Percentiles rank a stretch among this genome's conserved stretches.
These are phyloP conservation scores for Hypoxylon perforatum DNA, from an alignment of 495 filamentous ascomycete genomes.

Conservation along the genomic window DNA sequence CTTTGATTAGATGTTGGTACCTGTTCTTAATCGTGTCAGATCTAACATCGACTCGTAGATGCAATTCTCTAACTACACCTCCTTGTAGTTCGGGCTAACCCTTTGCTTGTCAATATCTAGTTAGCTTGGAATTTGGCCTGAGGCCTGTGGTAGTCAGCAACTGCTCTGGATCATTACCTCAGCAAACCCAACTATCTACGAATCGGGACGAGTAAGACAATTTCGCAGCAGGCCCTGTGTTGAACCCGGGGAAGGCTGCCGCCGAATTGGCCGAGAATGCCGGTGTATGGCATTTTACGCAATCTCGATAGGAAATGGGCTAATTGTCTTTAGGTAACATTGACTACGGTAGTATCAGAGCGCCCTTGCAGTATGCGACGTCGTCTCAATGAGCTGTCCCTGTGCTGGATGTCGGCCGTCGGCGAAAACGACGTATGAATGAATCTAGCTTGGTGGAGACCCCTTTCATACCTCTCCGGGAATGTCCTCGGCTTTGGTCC, in stretches of 20 bases:
- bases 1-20: no score
- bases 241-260: conserved; percentile 5
- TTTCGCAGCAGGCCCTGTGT: background rate
- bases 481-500: conserved; percentile 10
- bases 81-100: no score
- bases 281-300: background rate
- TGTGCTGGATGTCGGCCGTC: conserved; percentile 5
- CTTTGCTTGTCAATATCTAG: no score
- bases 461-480: conserved; percentile 10
- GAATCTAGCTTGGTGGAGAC: conserved; percentile 1
- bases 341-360: no score
- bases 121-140: no score
- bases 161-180: no score
- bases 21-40: no score
- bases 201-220: background rate
- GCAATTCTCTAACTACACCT: no score
- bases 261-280: conserved; percentile 19
- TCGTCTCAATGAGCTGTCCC: background rate
- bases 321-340: background rate
- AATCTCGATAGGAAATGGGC: background rate
- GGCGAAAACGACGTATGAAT: background rate
- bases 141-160: no score
- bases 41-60: no score
- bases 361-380: background rate
- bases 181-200: background rate